Percentiles rank a stretch among this genome's conserved stretches.
phyloP scores from a whole-genome alignment of 345 rosid genomes.

The Microthlaspi erraticum region DNA sequence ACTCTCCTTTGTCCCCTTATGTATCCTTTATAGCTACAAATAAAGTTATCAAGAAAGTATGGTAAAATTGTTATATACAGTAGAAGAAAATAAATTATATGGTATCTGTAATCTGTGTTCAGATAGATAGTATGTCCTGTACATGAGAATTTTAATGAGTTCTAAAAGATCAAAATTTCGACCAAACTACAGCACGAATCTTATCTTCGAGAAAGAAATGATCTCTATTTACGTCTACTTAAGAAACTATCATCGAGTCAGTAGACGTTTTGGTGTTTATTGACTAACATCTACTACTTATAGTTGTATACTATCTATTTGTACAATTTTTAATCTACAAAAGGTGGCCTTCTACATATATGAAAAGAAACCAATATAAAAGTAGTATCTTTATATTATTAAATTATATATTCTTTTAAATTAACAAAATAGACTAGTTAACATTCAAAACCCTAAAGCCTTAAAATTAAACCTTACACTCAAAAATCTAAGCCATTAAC shows the following conservation, averaged over 20 bases:
- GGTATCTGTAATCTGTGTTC: not conserved
- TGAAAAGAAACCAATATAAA: not conserved
- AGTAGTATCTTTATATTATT: too few relatives aligned
- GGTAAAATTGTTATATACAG: not conserved
- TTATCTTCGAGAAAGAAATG: not conserved
- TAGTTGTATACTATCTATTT: not conserved
- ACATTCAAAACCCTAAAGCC: too few relatives aligned
- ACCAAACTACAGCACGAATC: not conserved
- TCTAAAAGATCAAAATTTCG: not conserved
- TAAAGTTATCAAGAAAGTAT: not conserved
- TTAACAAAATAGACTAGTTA: too few relatives aligned
- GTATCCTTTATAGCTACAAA: not conserved
- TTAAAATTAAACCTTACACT: too few relatives aligned
- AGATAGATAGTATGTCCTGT: not conserved
- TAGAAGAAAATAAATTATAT: not conserved
- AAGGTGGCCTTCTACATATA: not conserved
- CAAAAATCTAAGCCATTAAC: too few relatives aligned
- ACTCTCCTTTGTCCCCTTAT: conserved; percentile 3
- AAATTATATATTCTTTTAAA: too few relatives aligned
- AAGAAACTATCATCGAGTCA: not conserved
- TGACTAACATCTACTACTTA: not conserved
- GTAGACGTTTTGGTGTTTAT: not conserved
- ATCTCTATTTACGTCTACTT: not conserved
- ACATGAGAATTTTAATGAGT: not conserved
- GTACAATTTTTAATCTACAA: not conserved